A percentile compares a stretch with the other conserved stretches of the same genome.
phyloP scores from a whole-genome alignment of 2,329 filamentous ascomycete genomes.

The Colletotrichum godetiae region DNA sequence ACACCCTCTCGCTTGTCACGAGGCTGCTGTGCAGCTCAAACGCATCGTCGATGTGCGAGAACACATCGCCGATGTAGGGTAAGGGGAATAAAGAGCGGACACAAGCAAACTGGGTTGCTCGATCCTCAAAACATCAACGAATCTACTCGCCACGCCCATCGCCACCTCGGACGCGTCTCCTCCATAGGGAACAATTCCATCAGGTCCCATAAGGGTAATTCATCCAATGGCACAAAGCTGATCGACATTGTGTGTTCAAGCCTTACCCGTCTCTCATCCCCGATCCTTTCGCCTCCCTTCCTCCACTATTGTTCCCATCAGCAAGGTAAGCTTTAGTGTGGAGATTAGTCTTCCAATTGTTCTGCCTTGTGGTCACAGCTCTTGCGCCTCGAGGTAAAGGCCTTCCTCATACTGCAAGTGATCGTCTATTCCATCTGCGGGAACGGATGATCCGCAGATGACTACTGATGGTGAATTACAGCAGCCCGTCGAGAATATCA shows the following conservation, averaged over 20 bases:
- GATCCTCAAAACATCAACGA: background rate
- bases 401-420: background rate
- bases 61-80: background rate
- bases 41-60: background rate
- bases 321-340: background rate
- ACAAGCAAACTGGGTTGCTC: background rate
- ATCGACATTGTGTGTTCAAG: constrained; percentile 1
- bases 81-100: background rate
- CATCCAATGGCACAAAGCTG: constrained; percentile 3
- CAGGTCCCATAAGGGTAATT: background rate
- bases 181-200: constrained; percentile 14
- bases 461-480: background rate
- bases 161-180: background rate
- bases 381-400: background rate
- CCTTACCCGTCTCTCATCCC: constrained; percentile 5
- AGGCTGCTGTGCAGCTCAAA: background rate
- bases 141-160: background rate
- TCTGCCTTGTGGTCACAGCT: background rate
- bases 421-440: background rate
- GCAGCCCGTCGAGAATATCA: background rate
- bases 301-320: background rate
- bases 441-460: background rate
- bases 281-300: background rate
- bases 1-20: background rate
- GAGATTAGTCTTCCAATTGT: background rate